Evolutionary conservation across 176 grass and related monocot genomes (phyloP).

Genomic region (Pontederia paniculata): DNA sequence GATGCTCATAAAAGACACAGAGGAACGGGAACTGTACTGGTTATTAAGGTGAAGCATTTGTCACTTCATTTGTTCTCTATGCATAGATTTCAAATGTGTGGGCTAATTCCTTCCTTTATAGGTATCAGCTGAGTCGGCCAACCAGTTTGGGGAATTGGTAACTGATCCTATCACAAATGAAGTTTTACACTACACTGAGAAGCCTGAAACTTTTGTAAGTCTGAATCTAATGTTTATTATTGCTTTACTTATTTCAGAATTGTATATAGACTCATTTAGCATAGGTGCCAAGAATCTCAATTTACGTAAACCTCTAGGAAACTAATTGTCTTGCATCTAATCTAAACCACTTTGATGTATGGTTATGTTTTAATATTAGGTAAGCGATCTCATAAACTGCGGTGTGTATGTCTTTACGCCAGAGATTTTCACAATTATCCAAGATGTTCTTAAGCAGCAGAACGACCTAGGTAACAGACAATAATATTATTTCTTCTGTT

Average conservation of each 20-base stretch:
- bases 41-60: slow-evolving; percentile 49
- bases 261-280: background rate
- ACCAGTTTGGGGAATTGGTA: slow-evolving; percentile 90
- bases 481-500: no score
- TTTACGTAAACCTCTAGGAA: no score
- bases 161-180: slow-evolving; percentile 87
- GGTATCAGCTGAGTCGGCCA: slow-evolving; percentile 89
- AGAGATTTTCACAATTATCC: slow-evolving; percentile 60
- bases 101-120: slow-evolving; percentile 13
- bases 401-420: slow-evolving; percentile 97
- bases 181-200: slow-evolving; percentile 87
- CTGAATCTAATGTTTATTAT: background rate
- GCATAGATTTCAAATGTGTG: background rate
- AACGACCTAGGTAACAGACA: slow-evolving; percentile 56
- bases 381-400: slow-evolving; percentile 92
- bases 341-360: no score
- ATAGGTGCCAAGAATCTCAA: no score
- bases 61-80: no score
- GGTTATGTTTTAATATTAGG: slow-evolving; percentile 25
- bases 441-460: slow-evolving; percentile 71
- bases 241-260: background rate
- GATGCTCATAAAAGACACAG: slow-evolving; percentile 84
- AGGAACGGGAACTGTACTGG: slow-evolving; percentile 75
- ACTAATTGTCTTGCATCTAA: no score
- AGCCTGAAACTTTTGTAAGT: slow-evolving; percentile 94